A percentile compares a stretch with the other conserved stretches of the same genome.
These are phyloP conservation scores for Cenchrus fungigraminus DNA, from an alignment of 176 grass and related monocot genomes.

Conservation along the genomic window DNA sequence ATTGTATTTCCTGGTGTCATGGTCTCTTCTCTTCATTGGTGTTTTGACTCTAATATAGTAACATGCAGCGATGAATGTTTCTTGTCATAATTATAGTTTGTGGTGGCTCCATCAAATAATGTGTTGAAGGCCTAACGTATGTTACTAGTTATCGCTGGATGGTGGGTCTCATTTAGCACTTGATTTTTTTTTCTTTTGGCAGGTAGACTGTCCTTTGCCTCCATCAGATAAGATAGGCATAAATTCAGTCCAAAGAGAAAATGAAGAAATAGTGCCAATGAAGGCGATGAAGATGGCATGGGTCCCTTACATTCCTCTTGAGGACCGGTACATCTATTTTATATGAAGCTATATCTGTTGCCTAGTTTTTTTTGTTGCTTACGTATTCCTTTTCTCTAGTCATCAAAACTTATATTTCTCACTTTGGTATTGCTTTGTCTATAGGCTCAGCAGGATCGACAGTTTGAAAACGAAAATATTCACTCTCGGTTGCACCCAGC, in stretches of 20 bases:
- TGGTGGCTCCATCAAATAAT: neutral
- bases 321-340: slow-evolving; percentile 65
- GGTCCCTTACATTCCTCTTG: slow-evolving; percentile 89
- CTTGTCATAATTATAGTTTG: slow-evolving; percentile 11
- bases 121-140: neutral
- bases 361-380: slow-evolving; percentile 18
- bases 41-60: neutral
- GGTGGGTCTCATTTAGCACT: slow-evolving; percentile 4
- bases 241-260: slow-evolving; percentile 93
- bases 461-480: slow-evolving; percentile 80
- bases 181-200: slow-evolving; percentile 19
- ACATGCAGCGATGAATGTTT: neutral
- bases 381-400: neutral
- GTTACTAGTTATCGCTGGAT: neutral
- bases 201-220: slow-evolving; percentile 81
- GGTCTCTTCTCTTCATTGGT: neutral
- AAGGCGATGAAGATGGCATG: slow-evolving; percentile 96
- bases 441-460: slow-evolving; percentile 69
- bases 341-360: slow-evolving; percentile 12
- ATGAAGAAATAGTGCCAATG: slow-evolving; percentile 91
- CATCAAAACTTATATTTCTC: slow-evolving; percentile 20
- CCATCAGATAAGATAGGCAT: slow-evolving; percentile 95
- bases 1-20: neutral
- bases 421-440: slow-evolving; percentile 35
- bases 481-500: slow-evolving; percentile 80